Base-by-base conservation (phyloP, 306 rosid species). In the Gastrolobium bilobum region DNA sequence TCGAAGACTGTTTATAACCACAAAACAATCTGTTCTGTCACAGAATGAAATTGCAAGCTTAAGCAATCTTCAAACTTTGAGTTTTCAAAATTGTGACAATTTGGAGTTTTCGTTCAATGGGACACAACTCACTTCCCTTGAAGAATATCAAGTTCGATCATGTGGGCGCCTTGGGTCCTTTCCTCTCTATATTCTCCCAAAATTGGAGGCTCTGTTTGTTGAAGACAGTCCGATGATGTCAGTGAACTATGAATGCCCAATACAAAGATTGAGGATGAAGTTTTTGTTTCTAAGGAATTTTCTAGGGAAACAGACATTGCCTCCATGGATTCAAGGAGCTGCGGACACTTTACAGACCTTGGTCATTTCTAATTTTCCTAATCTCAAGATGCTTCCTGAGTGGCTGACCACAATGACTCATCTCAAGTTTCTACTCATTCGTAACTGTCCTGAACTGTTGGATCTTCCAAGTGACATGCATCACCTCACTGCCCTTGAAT, bases 371-470 rank as follows among this genome's bases (percentile, higher is more conserved):
- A 0, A 40, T n/a, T 29, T 39, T 46, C 20, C n/a, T 13, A 42
- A 4, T 30, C 66, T 77, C n/a, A 4, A 77, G 35, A 29, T n/a
- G 66, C 56, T 65, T 77, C 81, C 57, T 5, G 26, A 13, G 26
- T 77, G 6, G 34, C 3, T 52, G 1, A 8, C 44, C 4, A 29
- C 2, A 64, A 64, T 77, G 76, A 54, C 30, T 31, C 10, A 7
- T 78, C 75, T 68, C 35, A 56, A 68, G 35, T 34, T 2, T 20
- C 63, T 54, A 7, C n/a, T 13, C 9, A 14, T 77, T 2, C 1
- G 1, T n/a, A 7, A 10, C 7, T 77, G 81, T 66, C 58, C 58
- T 4, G 0, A 2, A 1, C 10, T 77, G 47, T 0, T 5, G 1
- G 3, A 1, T 66, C 75, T 53, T 2, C 75, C 38, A 0, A 31